Conservation (phyloP, 305 asterid species). For the Fraxinus angustifolia region DNA sequence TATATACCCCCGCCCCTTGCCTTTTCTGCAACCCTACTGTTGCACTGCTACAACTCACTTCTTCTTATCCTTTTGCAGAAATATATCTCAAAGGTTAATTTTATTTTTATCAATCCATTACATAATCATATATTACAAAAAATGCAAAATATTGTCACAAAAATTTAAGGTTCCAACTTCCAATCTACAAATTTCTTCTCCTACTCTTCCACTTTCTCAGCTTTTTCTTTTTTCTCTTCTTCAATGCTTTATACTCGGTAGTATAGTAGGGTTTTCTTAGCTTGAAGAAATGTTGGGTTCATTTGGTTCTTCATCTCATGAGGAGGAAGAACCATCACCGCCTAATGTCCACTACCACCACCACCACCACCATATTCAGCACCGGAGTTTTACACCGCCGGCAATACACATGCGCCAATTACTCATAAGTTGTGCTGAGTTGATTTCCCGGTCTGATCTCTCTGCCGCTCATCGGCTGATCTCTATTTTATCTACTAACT, state of each 20-base stretch:
- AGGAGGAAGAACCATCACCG: constrained; percentile 34
- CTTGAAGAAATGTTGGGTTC: constrained; percentile 61
- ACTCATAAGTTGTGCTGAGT: constrained; percentile 75
- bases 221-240: background rate
- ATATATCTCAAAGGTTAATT: background rate
- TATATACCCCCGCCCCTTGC: background rate
- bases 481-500: constrained; percentile 46
- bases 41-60: background rate
- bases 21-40: background rate
- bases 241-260: background rate
- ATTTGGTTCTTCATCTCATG: constrained; percentile 64
- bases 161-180: constrained; percentile 10
- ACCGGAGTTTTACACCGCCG: constrained; percentile 33
- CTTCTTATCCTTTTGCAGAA: background rate
- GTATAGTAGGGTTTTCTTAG: background rate
- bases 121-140: background rate
- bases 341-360: constrained; percentile 29
- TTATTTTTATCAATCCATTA: background rate
- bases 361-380: constrained; percentile 31
- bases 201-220: background rate
- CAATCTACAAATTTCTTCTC: background rate
- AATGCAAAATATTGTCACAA: background rate
- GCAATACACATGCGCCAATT: constrained; percentile 76
- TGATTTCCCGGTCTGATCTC: constrained; percentile 64
- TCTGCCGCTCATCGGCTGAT: constrained; percentile 72